Conservation (phyloP, 2,329 filamentous ascomycete species). For the Trichoderma harzianum region DNA sequence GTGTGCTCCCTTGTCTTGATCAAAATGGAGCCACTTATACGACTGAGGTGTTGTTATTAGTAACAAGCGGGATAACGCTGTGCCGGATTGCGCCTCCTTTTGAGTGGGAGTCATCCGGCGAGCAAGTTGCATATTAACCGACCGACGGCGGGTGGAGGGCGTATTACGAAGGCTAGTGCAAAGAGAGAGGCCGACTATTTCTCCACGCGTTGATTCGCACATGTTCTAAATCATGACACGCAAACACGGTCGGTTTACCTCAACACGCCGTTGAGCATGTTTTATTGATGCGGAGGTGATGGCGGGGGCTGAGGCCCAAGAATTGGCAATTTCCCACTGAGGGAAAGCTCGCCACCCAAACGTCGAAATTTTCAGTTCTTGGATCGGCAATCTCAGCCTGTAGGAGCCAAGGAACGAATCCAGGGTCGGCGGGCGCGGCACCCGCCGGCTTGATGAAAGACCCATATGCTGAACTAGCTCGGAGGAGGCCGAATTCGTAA, state of each 20-base stretch:
- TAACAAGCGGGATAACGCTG: not conserved
- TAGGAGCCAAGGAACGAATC: not conserved
- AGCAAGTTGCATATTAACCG: not conserved
- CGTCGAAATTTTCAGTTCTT: not conserved
- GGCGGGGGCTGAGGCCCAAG: not conserved
- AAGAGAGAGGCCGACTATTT: not conserved
- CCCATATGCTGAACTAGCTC: not conserved
- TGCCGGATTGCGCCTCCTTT: not conserved
- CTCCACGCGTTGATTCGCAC: not conserved
- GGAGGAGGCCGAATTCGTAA: conserved; percentile 1
- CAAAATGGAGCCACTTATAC: not conserved
- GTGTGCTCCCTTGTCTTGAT: not conserved
- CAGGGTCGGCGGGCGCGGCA: not conserved
- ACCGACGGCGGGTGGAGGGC: not conserved
- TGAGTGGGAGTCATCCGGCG: conserved; percentile 9
- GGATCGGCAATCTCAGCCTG: not conserved
- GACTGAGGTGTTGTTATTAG: not conserved
- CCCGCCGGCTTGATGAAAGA: not conserved
- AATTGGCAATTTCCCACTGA: not conserved
- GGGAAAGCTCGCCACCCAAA: not conserved
- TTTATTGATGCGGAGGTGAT: not conserved
- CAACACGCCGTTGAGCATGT: not conserved
- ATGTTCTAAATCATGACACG: not conserved
- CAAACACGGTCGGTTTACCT: not conserved
- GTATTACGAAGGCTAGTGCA: not conserved